Evolutionary conservation across 108 stramenopile species (phyloP).

Genomic region (Cylindrotheca closterium): DNA sequence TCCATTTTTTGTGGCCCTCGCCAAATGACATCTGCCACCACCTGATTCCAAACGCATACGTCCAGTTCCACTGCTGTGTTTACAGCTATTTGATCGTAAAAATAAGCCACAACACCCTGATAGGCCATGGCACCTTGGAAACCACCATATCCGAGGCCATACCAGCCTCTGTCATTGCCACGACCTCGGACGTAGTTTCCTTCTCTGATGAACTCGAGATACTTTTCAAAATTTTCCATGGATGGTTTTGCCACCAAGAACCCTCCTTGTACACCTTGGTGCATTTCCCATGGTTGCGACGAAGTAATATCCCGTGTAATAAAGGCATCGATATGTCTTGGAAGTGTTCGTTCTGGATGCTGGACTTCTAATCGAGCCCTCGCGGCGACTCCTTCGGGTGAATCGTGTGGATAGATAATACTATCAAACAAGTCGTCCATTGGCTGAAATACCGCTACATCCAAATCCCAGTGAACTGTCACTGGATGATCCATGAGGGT

Average conservation of each 20-base stretch:
- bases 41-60: conserved; percentile 47
- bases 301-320: conserved; percentile 67
- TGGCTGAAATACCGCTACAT: conserved; percentile 54
- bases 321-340: conserved; percentile 66
- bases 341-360: conserved; percentile 47
- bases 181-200: conserved; percentile 60
- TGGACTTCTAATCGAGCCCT: conserved; percentile 40
- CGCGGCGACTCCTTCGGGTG: conserved; percentile 34
- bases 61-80: conserved; percentile 51
- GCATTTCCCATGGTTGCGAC: conserved; percentile 42
- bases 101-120: conserved; percentile 69
- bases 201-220: conserved; percentile 50
- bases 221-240: conserved; percentile 40
- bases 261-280: conserved; percentile 64
- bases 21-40: conserved; percentile 50
- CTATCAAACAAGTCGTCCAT: conserved; percentile 78
- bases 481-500: conserved; percentile 58
- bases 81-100: conserved; percentile 58
- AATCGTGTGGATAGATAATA: conserved; percentile 44
- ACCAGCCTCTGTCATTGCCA: conserved; percentile 59
- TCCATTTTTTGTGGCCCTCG: conserved; percentile 55
- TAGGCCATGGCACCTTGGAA: conserved; percentile 78
- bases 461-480: conserved; percentile 59
- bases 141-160: conserved; percentile 62
- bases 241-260: conserved; percentile 57